Conservation (phyloP, 768 basidiomycete species). For the Cytidiella melzeri region DNA sequence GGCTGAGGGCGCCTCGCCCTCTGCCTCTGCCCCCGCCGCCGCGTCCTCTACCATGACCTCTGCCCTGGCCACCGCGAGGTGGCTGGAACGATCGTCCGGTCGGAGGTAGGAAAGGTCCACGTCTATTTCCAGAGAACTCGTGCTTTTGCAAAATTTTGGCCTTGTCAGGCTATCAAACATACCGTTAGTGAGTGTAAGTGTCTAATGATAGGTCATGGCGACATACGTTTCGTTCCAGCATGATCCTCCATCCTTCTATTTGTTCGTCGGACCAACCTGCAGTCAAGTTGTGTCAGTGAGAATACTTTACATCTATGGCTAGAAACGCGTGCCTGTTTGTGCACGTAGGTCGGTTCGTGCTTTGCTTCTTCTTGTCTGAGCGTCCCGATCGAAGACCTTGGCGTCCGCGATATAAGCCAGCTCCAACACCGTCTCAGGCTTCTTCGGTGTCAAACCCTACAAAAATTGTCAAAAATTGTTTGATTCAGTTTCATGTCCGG, state of each 20-base stretch:
- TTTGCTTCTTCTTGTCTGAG: constrained; percentile 63
- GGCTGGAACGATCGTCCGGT: constrained; percentile 2
- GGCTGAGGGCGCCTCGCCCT: constrained; percentile 32
- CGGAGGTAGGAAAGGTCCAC: neutral
- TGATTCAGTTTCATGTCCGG: constrained; percentile 12
- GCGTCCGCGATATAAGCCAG: constrained; percentile 71
- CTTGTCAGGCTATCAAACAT: constrained; percentile 52
- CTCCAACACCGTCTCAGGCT: constrained; percentile 61
- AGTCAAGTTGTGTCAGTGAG: neutral
- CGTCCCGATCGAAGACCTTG: constrained; percentile 72
- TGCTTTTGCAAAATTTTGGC: constrained; percentile 71
- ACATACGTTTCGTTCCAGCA: constrained; percentile 85
- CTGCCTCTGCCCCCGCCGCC: constrained; percentile 35
- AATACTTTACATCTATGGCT: neutral
- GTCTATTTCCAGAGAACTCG: constrained; percentile 65
- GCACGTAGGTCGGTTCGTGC: constrained; percentile 57
- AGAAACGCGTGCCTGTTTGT: constrained; percentile 48
- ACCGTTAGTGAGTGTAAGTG: neutral
- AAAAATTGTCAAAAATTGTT: neutral
- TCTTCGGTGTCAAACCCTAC: constrained; percentile 22
- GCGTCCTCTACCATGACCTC: constrained; percentile 36
- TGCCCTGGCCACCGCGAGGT: constrained; percentile 29
- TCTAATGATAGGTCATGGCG: neutral
- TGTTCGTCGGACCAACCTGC: constrained; percentile 77
- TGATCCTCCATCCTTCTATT: constrained; percentile 87